Percentiles rank a stretch among this genome's conserved stretches.
These are phyloP conservation scores for Acanthamoeba royreba DNA, from an alignment of 208 protist species.

Conservation along the genomic window DNA sequence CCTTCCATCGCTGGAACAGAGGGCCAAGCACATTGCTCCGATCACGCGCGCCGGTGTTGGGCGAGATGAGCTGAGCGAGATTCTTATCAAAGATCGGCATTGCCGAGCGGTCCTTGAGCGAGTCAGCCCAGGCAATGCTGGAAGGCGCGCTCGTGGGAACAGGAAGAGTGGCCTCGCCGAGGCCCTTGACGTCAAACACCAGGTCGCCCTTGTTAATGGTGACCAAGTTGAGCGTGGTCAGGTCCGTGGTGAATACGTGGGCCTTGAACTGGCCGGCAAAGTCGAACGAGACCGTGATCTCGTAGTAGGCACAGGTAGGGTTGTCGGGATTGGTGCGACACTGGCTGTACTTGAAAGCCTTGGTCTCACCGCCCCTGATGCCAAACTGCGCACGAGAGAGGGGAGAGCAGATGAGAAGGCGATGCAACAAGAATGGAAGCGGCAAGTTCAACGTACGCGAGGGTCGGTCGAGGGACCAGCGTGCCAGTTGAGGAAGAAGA, in stretches of 20 bases:
- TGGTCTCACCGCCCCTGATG: neutral
- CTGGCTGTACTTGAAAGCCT: neutral
- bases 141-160: neutral
- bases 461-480: neutral
- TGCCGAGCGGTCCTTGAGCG: neutral
- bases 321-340: neutral
- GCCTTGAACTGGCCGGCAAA: conserved; percentile 2
- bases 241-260: neutral
- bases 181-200: neutral
- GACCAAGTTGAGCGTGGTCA: neutral
- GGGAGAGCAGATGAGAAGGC: neutral
- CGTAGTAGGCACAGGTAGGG: neutral
- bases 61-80: neutral
- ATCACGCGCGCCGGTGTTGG: conserved; percentile 10
- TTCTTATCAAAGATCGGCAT: neutral
- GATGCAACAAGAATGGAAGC: neutral
- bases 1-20: conserved; percentile 34
- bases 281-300: neutral
- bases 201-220: neutral
- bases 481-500: neutral
- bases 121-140: neutral
- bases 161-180: neutral
- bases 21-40: neutral
- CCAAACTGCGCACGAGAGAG: neutral
- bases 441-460: neutral